Conservation (phyloP, 306 rosid genomes). For the Rubus parviflorus region DNA sequence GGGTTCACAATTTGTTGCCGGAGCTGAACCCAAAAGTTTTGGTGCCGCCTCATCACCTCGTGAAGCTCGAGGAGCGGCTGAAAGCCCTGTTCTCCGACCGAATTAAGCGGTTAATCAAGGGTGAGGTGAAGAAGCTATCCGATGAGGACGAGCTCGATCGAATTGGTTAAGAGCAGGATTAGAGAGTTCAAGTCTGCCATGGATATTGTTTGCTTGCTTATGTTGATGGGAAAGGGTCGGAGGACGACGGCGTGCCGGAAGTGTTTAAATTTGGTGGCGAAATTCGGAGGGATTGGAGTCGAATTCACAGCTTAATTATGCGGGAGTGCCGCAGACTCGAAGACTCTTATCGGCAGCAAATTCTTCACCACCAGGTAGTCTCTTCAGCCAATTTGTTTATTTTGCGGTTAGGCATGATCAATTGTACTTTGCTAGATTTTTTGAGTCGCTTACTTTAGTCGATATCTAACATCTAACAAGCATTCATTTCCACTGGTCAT, state of each 20-base stretch:
- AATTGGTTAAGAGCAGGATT: constrained; percentile 42
- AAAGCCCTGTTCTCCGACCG: too few species aligned
- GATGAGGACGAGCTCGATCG: constrained; percentile 42
- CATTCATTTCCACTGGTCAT: constrained; percentile 50
- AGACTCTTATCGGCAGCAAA: constrained; percentile 68
- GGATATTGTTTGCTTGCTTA: too few species aligned
- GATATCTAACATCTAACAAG: constrained; percentile 16
- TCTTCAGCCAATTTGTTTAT: not conserved
- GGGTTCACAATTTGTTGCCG: too few species aligned
- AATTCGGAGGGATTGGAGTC: constrained; percentile 42
- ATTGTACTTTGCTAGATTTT: too few species aligned
- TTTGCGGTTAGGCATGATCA: too few species aligned
- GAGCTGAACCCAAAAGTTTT: too few species aligned
- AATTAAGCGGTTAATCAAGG: too few species aligned
- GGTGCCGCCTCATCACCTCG: too few species aligned
- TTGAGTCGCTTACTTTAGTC: not conserved
- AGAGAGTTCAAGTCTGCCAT: constrained; percentile 67
- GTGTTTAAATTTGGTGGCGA: constrained; percentile 42
- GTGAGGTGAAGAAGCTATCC: too few species aligned
- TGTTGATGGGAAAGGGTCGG: constrained; percentile 36
- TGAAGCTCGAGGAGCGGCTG: too few species aligned
- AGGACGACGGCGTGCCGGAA: constrained; percentile 25
- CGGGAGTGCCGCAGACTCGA: constrained; percentile 75
- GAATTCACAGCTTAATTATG: constrained; percentile 44
- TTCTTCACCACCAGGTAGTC: constrained; percentile 74